A percentile compares a stretch with the other conserved stretches of the same genome.
Evolutionary conservation across 1,284 basidiomycete genomes (phyloP).

Genomic region (Phellinidium pouzarii): DNA sequence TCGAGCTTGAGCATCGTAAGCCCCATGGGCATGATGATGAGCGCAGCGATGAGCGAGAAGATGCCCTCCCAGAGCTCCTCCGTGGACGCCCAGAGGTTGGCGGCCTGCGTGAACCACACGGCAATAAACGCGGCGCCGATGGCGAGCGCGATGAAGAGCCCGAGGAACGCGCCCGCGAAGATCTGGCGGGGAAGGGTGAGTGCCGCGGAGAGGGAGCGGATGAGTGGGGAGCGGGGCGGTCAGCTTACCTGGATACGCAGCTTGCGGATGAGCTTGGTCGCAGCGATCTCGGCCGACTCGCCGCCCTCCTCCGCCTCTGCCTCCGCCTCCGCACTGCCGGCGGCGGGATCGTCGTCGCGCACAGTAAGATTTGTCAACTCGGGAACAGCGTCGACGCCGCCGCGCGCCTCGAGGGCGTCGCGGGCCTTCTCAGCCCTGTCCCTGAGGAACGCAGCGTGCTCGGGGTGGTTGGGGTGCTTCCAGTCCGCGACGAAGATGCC

Average conservation of each 20-base stretch:
- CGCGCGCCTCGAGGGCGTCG: conserved; percentile 20
- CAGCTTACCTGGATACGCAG: conserved; percentile 53
- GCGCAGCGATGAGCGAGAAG: conserved; percentile 73
- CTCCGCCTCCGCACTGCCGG: conserved; percentile 14
- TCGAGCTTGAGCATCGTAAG: conserved; percentile 73
- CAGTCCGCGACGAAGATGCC: conserved; percentile 12
- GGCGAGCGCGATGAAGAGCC: conserved; percentile 70
- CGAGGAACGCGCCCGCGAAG: conserved; percentile 67
- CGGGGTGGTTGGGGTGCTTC: conserved; percentile 13
- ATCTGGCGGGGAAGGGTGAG: conserved; percentile 44
- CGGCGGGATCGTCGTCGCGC: conserved; percentile 29
- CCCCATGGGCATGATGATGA: conserved; percentile 83
- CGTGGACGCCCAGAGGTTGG: conserved; percentile 62
- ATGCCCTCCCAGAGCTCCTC: conserved; percentile 75
- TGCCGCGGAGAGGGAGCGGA: background rate
- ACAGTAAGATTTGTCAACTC: conserved; percentile 19
- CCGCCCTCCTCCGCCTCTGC: background rate
- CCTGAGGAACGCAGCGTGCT: conserved; percentile 4
- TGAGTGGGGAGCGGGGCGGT: conserved; percentile 43
- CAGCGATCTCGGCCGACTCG: conserved; percentile 21
- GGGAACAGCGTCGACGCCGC: too few species aligned
- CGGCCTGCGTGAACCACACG: conserved; percentile 75
- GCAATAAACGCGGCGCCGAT: conserved; percentile 65
- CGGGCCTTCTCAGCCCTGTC: conserved; percentile 16
- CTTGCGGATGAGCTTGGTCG: conserved; percentile 45